Base-by-base conservation (phyloP, 2,329 filamentous ascomycete species). In the Pseudovirgaria hyperparasitica region DNA sequence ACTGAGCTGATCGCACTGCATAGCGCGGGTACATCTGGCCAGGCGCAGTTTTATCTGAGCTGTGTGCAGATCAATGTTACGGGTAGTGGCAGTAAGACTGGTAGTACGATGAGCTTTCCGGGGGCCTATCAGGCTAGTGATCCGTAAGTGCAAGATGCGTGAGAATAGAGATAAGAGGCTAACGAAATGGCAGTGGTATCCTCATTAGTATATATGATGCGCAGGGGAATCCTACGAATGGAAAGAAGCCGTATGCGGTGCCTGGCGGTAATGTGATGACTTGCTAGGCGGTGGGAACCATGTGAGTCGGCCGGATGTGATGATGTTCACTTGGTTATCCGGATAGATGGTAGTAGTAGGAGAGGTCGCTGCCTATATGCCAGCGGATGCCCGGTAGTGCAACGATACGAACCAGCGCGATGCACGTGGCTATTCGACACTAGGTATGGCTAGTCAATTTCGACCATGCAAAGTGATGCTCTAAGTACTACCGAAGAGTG, bases 1-100 rank as follows among this genome's bases (percentile, higher is more conserved):
- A 50, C 48, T 2, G 58, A 62, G 41, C 47, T 62, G 17, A 60
- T 62, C 29, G 57, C 59, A 16, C 40, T 62, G 24, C 55, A 61
- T 23, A 53, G 58, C 32, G 48, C 44, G 11, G 40, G 44, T 31
- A 32, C 42, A 23, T 38, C 44, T 8, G 50, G 45, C 28, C 44
- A 41, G 19, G 53, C 56, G 11, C 57, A 60, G 32, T 52, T 60
- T 28, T 61, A 61, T 29, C 51, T 54, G 26, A 51, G 54, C 33
- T 60, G 54, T 37, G 46, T 57, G 16, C 54, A 58, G 31, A 43
- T 59, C 19, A 46, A 50, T 25, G 49, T 59, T n/a, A 43, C 38
- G 4, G 47, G 46, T 2, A 34, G 41, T 19, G 50, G 50, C 4
- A 33, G 19, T 15, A 39, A 42, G 21, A 35, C 54, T 5, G 50